These are phyloP conservation scores for Xylaria acuta DNA, from an alignment of 495 filamentous ascomycete species.

Conservation along the genomic window DNA sequence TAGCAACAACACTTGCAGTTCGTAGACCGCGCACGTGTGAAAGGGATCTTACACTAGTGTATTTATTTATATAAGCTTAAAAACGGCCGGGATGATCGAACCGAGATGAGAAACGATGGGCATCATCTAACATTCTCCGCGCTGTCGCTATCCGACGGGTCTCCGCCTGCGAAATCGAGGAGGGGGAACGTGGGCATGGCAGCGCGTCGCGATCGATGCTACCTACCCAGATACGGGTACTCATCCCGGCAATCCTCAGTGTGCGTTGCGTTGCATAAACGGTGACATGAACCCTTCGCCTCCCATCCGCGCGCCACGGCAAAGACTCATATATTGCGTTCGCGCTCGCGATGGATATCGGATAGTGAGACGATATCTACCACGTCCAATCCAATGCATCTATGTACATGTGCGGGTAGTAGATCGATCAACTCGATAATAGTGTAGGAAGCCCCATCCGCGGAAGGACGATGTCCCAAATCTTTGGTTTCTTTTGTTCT, in stretches of 20 bases:
- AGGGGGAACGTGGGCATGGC: slow-evolving; percentile 17
- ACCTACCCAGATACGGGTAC: background rate
- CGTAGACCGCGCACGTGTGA: background rate
- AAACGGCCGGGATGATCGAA: background rate
- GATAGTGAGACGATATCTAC: background rate
- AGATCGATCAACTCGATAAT: background rate
- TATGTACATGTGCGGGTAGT: background rate
- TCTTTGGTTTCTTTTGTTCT: background rate
- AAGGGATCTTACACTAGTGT: background rate
- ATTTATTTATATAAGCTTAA: slow-evolving; percentile 11
- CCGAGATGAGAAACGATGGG: slow-evolving; percentile 1
- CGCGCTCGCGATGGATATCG: background rate
- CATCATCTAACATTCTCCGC: slow-evolving; percentile 6
- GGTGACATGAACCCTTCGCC: slow-evolving; percentile 8
- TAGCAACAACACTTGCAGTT: background rate
- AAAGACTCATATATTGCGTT: background rate
- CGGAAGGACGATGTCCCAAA: background rate
- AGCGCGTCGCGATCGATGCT: slow-evolving; percentile 12
- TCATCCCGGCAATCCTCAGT: background rate
- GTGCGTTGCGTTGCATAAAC: slow-evolving; percentile 8
- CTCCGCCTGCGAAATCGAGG: background rate
- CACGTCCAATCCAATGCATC: background rate
- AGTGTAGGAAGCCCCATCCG: background rate
- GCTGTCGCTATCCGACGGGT: slow-evolving; percentile 23
- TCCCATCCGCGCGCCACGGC: background rate